Base-by-base conservation (phyloP, 1,284 basidiomycete genomes). In the Polyporus tsugae region DNA sequence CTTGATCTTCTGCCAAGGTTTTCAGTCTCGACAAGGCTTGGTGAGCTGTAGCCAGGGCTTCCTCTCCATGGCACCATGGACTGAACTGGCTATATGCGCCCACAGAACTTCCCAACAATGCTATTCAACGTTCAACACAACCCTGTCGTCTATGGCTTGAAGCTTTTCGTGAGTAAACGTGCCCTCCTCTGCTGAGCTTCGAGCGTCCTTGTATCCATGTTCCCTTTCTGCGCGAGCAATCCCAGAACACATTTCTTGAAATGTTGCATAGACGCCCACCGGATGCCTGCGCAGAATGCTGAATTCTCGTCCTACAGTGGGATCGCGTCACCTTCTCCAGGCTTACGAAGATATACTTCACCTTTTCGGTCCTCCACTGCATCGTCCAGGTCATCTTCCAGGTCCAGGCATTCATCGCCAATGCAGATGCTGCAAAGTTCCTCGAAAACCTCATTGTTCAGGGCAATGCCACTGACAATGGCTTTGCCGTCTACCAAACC, bases 381-480 rank as follows among this genome's bases (percentile, higher is more conserved):
- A 71, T 86, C 70, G 76, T 92, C 70, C 92, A 94, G 79, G 81
- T 93, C 71, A 81, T 86, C 49, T 83, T 94, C 69, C 92, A 94
- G 80, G 84, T 84, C 63, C 85, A 86, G 69, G 91, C 89, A 19
- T 91, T 90, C 80, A 82, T 82, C 29, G 86, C 87, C 79, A 93
- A 93, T 73, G 84, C 84, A 10, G 75, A 84, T 57, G 90, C 91
- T 6, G 86, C 86, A 39, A 68, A 76, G 36, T 85, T 90, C 71
- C 80, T 93, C 67, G 80, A 80, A 60, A 77, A 79, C 59, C 84
- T 92, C 66, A 82, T 89, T 36, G 64, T 77, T 35, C 79, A 86
- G 74, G 88, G 86, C 25, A 78, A 87, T 70, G 83, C 86, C 10
- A 80, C 82, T 44, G 80, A 82, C 70, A 74, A 80, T 59, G 87